These are phyloP conservation scores for Cytospora piceicola DNA, from an alignment of 2,329 filamentous ascomycete genomes.

Conservation along the genomic window DNA sequence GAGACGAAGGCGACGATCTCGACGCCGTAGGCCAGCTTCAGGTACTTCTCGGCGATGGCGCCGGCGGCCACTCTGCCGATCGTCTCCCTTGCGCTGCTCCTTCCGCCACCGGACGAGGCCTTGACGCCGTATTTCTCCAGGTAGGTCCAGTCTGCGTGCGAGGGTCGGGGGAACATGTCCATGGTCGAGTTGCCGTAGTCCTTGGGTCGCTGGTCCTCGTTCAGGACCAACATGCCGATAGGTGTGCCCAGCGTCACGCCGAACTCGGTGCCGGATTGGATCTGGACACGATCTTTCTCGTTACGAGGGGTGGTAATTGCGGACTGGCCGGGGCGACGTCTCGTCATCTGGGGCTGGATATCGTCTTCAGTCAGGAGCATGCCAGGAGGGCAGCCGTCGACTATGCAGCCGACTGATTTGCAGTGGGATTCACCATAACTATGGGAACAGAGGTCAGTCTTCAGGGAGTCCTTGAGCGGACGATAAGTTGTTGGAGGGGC, in stretches of 20 bases:
- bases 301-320: constrained; percentile 89
- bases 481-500: neutral
- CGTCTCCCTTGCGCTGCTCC: constrained; percentile 91
- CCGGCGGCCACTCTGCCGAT: constrained; percentile 91
- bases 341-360: constrained; percentile 94
- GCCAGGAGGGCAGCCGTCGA: constrained; percentile 89
- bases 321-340: constrained; percentile 85
- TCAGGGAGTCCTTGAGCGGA: neutral
- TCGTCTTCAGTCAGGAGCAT: constrained; percentile 83
- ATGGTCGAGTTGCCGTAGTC: constrained; percentile 92
- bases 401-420: constrained; percentile 89
- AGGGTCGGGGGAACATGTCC: constrained; percentile 87
- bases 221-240: constrained; percentile 83
- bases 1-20: constrained; percentile 92
- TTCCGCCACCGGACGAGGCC: constrained; percentile 85
- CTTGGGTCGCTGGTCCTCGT: constrained; percentile 89
- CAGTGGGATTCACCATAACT: constrained; percentile 88
- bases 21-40: constrained; percentile 76
- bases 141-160: constrained; percentile 96
- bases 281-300: constrained; percentile 89
- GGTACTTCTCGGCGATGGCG: constrained; percentile 91
- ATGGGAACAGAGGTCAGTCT: constrained; percentile 29
- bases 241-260: constrained; percentile 90
- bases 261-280: constrained; percentile 90
- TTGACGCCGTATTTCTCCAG: constrained; percentile 96